phyloP scores from a whole-genome alignment of 2,329 filamentous ascomycete species.

The Aspergillus flavus region DNA sequence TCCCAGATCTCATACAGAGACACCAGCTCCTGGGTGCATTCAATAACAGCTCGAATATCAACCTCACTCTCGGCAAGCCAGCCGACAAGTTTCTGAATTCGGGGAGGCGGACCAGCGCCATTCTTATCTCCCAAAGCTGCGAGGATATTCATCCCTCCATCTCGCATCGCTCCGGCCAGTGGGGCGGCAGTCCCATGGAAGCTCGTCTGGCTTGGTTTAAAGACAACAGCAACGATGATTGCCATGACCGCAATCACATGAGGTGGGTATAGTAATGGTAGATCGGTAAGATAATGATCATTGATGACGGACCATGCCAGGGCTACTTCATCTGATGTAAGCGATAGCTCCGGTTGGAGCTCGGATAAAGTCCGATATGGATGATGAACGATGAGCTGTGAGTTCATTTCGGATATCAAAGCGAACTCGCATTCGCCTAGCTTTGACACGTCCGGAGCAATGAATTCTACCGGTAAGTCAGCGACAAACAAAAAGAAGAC shows the following conservation, averaged over 20 bases:
- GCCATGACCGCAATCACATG: conserved; percentile 86
- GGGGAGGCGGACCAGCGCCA: conserved; percentile 32
- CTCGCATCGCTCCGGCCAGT: conserved; percentile 38
- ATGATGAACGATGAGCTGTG: conserved; percentile 86
- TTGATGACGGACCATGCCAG: conserved; percentile 85
- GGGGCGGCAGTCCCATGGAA: conserved; percentile 37
- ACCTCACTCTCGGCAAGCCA: conserved; percentile 87
- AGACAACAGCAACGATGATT: conserved; percentile 79
- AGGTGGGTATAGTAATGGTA: conserved; percentile 83
- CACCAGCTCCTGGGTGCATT: conserved; percentile 88
- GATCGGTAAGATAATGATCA: conserved; percentile 88
- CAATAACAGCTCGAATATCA: conserved; percentile 81
- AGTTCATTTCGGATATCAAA: conserved; percentile 87
- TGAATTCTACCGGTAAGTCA: conserved; percentile 57
- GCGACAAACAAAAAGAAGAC: conserved; percentile 2
- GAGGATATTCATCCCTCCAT: conserved; percentile 39
- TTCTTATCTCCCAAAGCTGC: conserved; percentile 37
- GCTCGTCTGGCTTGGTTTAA: conserved; percentile 63
- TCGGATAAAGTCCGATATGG: conserved; percentile 81
- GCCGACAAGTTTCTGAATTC: conserved; percentile 67
- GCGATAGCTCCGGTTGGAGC: conserved; percentile 67
- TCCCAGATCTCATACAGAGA: conserved; percentile 82
- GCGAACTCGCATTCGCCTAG: conserved; percentile 94
- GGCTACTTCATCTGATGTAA: conserved; percentile 76
- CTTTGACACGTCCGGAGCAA: conserved; percentile 75